phyloP scores from a whole-genome alignment of 306 rosid species.

The Trifolium fragiferum region DNA sequence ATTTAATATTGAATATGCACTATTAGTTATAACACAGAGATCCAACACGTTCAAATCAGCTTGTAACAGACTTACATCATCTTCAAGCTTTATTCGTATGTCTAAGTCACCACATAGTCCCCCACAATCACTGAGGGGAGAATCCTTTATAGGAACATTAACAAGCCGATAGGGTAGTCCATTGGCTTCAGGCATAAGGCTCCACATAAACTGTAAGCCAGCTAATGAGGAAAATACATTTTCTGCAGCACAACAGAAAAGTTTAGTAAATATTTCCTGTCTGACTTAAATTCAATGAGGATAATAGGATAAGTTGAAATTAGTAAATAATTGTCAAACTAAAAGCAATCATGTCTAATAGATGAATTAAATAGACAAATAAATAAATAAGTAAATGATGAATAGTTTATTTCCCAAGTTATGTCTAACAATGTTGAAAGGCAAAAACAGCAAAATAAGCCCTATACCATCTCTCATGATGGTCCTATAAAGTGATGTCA shows the following conservation, averaged over 20 bases:
- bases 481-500: constrained; percentile 12
- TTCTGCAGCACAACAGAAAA: constrained; percentile 63
- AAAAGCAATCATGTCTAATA: constrained; percentile 26
- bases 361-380: not conserved
- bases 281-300: constrained; percentile 19
- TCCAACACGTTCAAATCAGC: constrained; percentile 46
- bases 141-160: constrained; percentile 88
- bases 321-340: not conserved
- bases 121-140: constrained; percentile 93
- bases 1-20: constrained; percentile 31
- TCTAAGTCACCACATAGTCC: constrained; percentile 92
- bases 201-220: constrained; percentile 94
- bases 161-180: constrained; percentile 70
- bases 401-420: constrained; percentile 3
- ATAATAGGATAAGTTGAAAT: constrained; percentile 1
- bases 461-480: constrained; percentile 9
- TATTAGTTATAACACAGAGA: too few species aligned
- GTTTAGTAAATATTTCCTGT: constrained; percentile 35
- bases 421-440: constrained; percentile 12
- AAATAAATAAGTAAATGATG: constrained; percentile 8
- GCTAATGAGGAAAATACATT: constrained; percentile 92
- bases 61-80: constrained; percentile 66
- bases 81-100: constrained; percentile 85
- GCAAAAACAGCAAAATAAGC: constrained; percentile 13
- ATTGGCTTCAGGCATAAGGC: constrained; percentile 60